Base-by-base conservation (phyloP, 805 yeast species). In the Ogataea henricii region DNA sequence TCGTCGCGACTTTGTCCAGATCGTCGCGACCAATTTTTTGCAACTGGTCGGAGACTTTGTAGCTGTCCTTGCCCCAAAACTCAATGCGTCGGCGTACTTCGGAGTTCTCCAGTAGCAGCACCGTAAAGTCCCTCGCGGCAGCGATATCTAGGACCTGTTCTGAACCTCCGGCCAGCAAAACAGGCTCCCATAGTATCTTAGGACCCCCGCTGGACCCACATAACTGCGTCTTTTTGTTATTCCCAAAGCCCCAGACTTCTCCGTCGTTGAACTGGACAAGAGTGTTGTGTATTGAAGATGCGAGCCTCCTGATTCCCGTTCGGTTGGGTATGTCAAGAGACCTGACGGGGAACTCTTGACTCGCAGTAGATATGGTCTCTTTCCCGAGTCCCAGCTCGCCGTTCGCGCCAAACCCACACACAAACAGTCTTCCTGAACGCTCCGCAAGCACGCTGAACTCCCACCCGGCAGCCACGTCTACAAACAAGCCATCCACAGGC, bases 401-500 rank as follows among this genome's bases (percentile, higher is more conserved):
- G 48, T 80, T 80, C 0, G 67, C 63, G 0, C 96, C 96, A 4
- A 50, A 29, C 0, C 97, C 97, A 52, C 81, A 69, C 0, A 73
- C 67, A 57, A 65, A 81, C 0, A 89, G 58, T 4, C 65, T 65
- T 44, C 74, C 69, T 0, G 62, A 42, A 0, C 34, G 46, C 36
- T 73, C 69, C 0, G 84, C 73, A 3, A 86, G 64, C 0, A 86
- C 65, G 0, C 86, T 73, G 57, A 72, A 87, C 51, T 84, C 92
- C 95, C 96, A 92, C 0, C 97, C 96, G 35, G 92, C 84, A 3
- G 82, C 71, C 1, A 80, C 73, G 45, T 73, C 70, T 21, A 54
- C 61, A 81, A 86, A 74, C 0, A 50, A 34, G 0, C 59, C 67
- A 1, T 47, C 47, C 10, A 41, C 23, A 13, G 37, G 25, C 8